Percentiles rank a stretch among this genome's conserved stretches.
phyloP scores from a whole-genome alignment of 176 grass and related monocot species.

The Microstegium vimineum region DNA sequence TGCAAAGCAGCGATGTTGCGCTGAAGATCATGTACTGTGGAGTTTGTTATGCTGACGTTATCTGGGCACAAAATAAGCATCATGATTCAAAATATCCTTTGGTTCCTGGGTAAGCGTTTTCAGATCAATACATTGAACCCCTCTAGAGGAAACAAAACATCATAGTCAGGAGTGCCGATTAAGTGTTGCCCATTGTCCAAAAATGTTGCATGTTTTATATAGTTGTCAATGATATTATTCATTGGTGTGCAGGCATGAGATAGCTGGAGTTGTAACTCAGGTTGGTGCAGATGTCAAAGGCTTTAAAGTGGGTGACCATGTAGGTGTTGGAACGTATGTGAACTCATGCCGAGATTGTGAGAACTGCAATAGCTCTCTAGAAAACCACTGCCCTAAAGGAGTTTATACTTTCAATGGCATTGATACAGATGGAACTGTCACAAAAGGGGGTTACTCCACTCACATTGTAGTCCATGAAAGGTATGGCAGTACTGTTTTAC shows the following conservation, averaged over 20 bases:
- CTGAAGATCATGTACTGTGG: conserved; percentile 77
- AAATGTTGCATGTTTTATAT: neutral
- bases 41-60: conserved; percentile 73
- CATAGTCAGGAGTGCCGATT: neutral
- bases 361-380: neutral
- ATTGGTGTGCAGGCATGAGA: conserved; percentile 62
- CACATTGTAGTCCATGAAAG: conserved; percentile 70
- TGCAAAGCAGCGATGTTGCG: conserved; percentile 51
- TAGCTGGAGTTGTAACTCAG: conserved; percentile 53
- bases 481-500: conserved; percentile 2
- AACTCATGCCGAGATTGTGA: neutral
- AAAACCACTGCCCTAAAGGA: conserved; percentile 37
- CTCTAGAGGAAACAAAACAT: neutral
- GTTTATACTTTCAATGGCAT: conserved; percentile 56
- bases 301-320: neutral
- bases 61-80: conserved; percentile 47
- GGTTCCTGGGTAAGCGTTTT: conserved; percentile 59
- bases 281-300: neutral
- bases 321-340: neutral
- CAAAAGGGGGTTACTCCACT: conserved; percentile 76
- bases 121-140: neutral
- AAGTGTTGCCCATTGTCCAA: neutral
- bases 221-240: neutral
- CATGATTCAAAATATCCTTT: conserved; percentile 55
- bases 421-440: conserved; percentile 66